Evolutionary conservation across 192 early-diverging fungal genomes (phyloP).

Genomic region (Coemansia sp.): DNA sequence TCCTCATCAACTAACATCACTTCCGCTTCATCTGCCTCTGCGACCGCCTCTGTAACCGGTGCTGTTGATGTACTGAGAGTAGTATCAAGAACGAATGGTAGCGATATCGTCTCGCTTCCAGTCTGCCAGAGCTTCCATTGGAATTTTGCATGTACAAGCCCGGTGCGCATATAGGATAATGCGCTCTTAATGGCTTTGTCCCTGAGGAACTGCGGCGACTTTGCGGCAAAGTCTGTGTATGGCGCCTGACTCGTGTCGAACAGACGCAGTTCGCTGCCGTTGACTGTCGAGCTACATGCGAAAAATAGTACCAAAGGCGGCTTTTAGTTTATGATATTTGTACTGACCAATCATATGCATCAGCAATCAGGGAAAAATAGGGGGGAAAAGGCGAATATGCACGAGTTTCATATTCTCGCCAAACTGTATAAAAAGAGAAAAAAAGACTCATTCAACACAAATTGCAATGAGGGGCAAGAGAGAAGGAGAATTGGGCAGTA

Average conservation of each 20-base stretch:
- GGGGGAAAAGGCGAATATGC: too few species aligned
- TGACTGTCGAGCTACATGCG: conserved; percentile 31
- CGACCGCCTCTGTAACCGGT: not conserved
- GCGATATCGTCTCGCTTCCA: conserved; percentile 32
- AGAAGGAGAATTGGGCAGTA: not conserved
- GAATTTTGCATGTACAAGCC: conserved; percentile 41
- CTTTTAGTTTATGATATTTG: not conserved
- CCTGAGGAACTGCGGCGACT: conserved; percentile 24
- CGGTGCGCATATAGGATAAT: conserved; percentile 34
- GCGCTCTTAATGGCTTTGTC: conserved; percentile 45
- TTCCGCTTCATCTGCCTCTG: not conserved
- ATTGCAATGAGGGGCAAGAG: not conserved
- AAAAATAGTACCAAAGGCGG: not conserved
- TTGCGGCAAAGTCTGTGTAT: conserved; percentile 43
- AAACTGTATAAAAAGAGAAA: too few species aligned
- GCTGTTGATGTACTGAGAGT: not conserved
- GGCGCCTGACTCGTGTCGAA: conserved; percentile 40
- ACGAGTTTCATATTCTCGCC: too few species aligned
- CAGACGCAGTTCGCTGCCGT: conserved; percentile 38
- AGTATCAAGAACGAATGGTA: conserved; percentile 26
- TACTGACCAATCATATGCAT: not conserved
- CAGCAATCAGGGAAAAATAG: not conserved
- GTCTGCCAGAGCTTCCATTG: conserved; percentile 47
- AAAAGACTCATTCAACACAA: too few species aligned
- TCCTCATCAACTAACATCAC: conserved; percentile 12